These are phyloP conservation scores for Calonectria henricotiae DNA, from an alignment of 2,329 filamentous ascomycete genomes.

Conservation along the genomic window DNA sequence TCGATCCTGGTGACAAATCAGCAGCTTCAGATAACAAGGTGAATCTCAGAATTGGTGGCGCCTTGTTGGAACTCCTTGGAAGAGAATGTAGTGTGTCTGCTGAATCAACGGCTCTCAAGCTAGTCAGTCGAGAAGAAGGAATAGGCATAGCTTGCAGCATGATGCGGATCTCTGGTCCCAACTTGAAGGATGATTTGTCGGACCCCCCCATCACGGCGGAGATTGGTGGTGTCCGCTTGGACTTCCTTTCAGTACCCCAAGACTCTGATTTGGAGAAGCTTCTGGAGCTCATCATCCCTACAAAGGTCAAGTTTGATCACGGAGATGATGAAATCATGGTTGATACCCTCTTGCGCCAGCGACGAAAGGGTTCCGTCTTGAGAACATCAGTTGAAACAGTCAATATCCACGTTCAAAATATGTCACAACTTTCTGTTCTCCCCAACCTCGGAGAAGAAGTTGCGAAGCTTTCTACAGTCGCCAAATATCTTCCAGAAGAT, in stretches of 20 bases:
- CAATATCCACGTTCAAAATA: slow-evolving; percentile 74
- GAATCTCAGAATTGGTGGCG: slow-evolving; percentile 83
- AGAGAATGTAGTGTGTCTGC: slow-evolving; percentile 82
- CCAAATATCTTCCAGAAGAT: slow-evolving; percentile 96
- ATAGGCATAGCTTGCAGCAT: slow-evolving; percentile 83
- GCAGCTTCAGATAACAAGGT: slow-evolving; percentile 75
- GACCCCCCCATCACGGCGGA: slow-evolving; percentile 76
- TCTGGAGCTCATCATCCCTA: slow-evolving; percentile 90
- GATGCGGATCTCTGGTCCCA: slow-evolving; percentile 82
- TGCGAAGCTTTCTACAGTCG: slow-evolving; percentile 85
- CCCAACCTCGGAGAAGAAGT: slow-evolving; percentile 84
- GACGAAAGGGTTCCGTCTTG: slow-evolving; percentile 88
- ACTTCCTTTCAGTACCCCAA: slow-evolving; percentile 82
- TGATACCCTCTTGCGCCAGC: slow-evolving; percentile 89
- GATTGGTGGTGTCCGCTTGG: slow-evolving; percentile 78
- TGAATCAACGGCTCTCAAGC: slow-evolving; percentile 86
- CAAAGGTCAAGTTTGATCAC: slow-evolving; percentile 88
- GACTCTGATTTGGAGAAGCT: slow-evolving; percentile 87
- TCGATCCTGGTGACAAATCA: slow-evolving; percentile 66
- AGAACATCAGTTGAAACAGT: slow-evolving; percentile 78
- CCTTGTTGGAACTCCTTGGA: slow-evolving; percentile 83
- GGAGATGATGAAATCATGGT: slow-evolving; percentile 95
- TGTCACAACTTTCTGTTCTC: slow-evolving; percentile 78
- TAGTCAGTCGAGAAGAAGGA: slow-evolving; percentile 82
- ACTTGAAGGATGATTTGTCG: slow-evolving; percentile 67